A percentile compares a stretch with the other conserved stretches of the same genome.
Evolutionary conservation across 2,329 filamentous ascomycete genomes (phyloP).

Genomic region (Tolypocladium sp.): DNA sequence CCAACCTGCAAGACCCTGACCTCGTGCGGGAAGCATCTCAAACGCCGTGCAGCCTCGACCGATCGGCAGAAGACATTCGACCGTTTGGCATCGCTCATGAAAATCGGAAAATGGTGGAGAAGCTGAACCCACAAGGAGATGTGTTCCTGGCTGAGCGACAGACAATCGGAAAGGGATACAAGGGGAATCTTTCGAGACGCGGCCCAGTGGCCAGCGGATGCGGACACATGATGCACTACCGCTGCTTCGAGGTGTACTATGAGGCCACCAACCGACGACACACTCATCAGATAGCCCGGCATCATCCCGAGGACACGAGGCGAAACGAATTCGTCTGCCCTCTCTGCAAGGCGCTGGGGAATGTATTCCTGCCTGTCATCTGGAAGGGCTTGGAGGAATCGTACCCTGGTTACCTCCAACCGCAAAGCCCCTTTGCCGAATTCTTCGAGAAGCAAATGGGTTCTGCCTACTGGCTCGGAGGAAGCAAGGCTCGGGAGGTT

Average conservation of each 20-base stretch:
- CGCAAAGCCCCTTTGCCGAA: slow-evolving; percentile 51
- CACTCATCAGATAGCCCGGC: slow-evolving; percentile 82
- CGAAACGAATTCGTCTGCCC: slow-evolving; percentile 92
- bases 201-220: slow-evolving; percentile 86
- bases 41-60: slow-evolving; percentile 74
- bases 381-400: slow-evolving; percentile 90
- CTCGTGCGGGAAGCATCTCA: slow-evolving; percentile 75
- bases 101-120: slow-evolving; percentile 70
- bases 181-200: slow-evolving; percentile 51
- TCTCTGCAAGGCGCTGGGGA: slow-evolving; percentile 91
- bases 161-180: slow-evolving; percentile 83
- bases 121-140: slow-evolving; percentile 63
- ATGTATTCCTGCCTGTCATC: slow-evolving; percentile 86
- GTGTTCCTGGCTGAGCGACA: slow-evolving; percentile 67
- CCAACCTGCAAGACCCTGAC: slow-evolving; percentile 70
- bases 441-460: slow-evolving; percentile 57
- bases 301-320: slow-evolving; percentile 76
- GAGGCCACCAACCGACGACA: slow-evolving; percentile 78
- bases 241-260: slow-evolving; percentile 88
- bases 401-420: slow-evolving; percentile 63
- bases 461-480: slow-evolving; percentile 30
- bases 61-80: slow-evolving; percentile 70
- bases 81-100: slow-evolving; percentile 88
- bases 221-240: slow-evolving; percentile 97
- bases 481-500: slow-evolving; percentile 25